phyloP scores from a whole-genome alignment of 2,329 filamentous ascomycete species.

The Neonectria ditissima region DNA sequence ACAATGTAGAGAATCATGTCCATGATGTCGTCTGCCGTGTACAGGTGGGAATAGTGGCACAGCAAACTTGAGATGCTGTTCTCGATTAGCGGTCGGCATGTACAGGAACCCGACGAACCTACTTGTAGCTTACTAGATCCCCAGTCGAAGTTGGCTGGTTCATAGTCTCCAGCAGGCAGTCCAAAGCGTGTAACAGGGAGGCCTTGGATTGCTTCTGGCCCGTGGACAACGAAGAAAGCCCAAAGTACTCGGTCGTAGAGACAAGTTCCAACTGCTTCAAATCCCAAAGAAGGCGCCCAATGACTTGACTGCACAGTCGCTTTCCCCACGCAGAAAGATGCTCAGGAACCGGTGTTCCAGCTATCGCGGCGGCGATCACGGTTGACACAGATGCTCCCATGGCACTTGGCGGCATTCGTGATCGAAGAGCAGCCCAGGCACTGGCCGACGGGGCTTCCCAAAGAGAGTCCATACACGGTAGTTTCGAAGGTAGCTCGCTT shows the following conservation, averaged over 20 bases:
- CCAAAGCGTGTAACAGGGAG: constrained; percentile 35
- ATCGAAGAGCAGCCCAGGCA: constrained; percentile 43
- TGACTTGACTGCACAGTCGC: constrained; percentile 45
- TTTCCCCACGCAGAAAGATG: constrained; percentile 44
- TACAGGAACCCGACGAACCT: constrained; percentile 2
- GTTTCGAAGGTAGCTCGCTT: constrained; percentile 42
- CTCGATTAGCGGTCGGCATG: constrained; percentile 10
- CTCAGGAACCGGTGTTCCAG: constrained; percentile 17
- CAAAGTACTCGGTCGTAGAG: constrained; percentile 42
- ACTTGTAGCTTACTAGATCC: constrained; percentile 49
- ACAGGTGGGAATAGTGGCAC: constrained; percentile 47
- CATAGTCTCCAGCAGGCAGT: constrained; percentile 37
- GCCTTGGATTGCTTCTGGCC: constrained; percentile 42
- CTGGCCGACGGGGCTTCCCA: constrained; percentile 47
- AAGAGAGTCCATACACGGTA: constrained; percentile 46
- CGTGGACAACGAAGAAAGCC: constrained; percentile 40
- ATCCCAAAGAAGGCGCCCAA: constrained; percentile 48
- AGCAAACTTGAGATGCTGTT: constrained; percentile 43
- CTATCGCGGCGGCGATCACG: constrained; percentile 19
- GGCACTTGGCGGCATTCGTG: constrained; percentile 12
- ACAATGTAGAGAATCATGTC: constrained; percentile 48
- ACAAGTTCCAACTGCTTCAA: constrained; percentile 46
- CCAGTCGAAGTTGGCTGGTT: constrained; percentile 37
- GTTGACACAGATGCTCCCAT: constrained; percentile 23
- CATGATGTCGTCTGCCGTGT: constrained; percentile 43